Conservation (phyloP, 371 early-diverging fungal genomes). For the Mucor indicus region DNA sequence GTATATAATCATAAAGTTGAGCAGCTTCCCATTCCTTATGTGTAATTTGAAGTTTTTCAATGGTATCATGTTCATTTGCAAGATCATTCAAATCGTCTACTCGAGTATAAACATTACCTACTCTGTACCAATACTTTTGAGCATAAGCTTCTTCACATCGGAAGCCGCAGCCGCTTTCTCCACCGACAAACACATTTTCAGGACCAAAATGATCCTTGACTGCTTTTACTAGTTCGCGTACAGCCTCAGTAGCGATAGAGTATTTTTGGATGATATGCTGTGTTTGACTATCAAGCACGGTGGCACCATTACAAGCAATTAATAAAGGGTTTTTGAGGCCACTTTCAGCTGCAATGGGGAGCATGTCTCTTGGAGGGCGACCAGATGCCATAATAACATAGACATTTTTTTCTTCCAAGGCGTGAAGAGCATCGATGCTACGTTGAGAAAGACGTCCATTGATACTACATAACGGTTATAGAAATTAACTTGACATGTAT, state of each 20-base stretch:
- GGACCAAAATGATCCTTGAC: constrained; percentile 22
- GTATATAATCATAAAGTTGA: constrained; percentile 17
- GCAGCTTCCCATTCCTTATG: constrained; percentile 31
- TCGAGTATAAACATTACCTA: constrained; percentile 12
- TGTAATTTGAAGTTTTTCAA: constrained; percentile 37
- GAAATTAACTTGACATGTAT: too few relatives aligned
- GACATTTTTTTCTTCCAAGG: constrained; percentile 26
- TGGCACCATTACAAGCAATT: constrained; percentile 38
- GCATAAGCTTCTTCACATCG: constrained; percentile 33
- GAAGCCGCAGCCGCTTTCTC: constrained; percentile 28
- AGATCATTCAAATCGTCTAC: constrained; percentile 20
- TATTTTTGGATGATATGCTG: constrained; percentile 27
- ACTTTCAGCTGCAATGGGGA: constrained; percentile 27
- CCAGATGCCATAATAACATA: constrained; percentile 37
- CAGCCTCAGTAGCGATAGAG: constrained; percentile 25
- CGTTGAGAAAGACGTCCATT: constrained; percentile 25
- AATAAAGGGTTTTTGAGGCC: constrained; percentile 20
- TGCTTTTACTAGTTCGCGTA: constrained; percentile 13
- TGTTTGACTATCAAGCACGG: constrained; percentile 27
- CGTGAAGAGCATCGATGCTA: constrained; percentile 25
- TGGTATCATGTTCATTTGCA: constrained; percentile 19
- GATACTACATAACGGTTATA: too few relatives aligned
- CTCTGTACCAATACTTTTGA: constrained; percentile 17
- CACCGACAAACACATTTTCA: constrained; percentile 25
- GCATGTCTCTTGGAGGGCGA: constrained; percentile 33